phyloP scores from a whole-genome alignment of 345 rosid species.

The Cardamine chenopodiifolia region DNA sequence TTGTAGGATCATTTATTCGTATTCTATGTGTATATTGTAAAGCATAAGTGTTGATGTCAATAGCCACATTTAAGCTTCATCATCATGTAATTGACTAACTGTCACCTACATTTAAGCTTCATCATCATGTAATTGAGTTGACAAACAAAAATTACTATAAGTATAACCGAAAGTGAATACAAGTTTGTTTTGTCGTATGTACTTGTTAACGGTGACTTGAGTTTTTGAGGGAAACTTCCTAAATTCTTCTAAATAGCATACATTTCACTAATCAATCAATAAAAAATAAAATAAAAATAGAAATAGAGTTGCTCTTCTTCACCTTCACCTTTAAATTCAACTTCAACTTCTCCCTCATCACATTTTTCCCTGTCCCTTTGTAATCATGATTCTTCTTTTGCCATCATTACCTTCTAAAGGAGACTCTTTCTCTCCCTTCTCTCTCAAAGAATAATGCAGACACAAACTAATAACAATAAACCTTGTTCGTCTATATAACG shows the following conservation, averaged over 20 bases:
- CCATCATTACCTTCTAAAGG: slow-evolving; percentile 67
- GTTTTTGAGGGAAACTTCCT: slow-evolving; percentile 37
- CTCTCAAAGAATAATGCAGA: slow-evolving; percentile 31
- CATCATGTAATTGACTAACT: slow-evolving; percentile 36
- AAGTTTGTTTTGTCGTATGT: slow-evolving; percentile 31
- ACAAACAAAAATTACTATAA: slow-evolving; percentile 21
- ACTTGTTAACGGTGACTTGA: slow-evolving; percentile 34
- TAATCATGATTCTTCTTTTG: slow-evolving; percentile 65
- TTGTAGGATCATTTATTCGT: background rate
- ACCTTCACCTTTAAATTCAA: slow-evolving; percentile 30
- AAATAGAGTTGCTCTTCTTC: slow-evolving; percentile 24
- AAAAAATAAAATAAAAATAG: background rate
- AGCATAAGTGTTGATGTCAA: background rate
- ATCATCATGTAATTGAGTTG: slow-evolving; percentile 33
- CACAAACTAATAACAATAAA: slow-evolving; percentile 30
- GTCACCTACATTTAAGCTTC: slow-evolving; percentile 34
- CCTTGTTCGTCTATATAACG: slow-evolving; percentile 35
- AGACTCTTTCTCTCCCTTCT: slow-evolving; percentile 40
- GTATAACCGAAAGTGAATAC: slow-evolving; percentile 20
- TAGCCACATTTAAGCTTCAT: slow-evolving; percentile 24
- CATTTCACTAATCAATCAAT: slow-evolving; percentile 36
- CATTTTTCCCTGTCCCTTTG: slow-evolving; percentile 53
- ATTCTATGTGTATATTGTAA: background rate
- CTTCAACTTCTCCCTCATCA: slow-evolving; percentile 47
- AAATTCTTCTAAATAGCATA: slow-evolving; percentile 36